Conservation (phyloP, 805 yeast genomes). For the Cyberlindnera amylophila region DNA sequence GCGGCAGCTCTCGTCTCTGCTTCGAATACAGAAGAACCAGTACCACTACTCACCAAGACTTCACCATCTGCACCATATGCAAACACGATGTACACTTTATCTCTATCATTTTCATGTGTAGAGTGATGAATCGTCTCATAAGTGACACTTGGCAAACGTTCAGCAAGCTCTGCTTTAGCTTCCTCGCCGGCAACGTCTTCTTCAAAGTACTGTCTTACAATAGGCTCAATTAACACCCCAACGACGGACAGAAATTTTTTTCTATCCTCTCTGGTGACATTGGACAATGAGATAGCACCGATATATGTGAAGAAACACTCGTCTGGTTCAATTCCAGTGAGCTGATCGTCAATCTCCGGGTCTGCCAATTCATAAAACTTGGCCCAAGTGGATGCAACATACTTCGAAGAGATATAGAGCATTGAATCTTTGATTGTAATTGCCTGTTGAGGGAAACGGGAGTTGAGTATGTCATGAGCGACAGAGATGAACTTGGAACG, state of each 20-base stretch:
- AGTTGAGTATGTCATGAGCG: no score
- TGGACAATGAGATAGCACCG: conserved; percentile 1
- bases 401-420: no score
- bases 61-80: conserved; percentile 1
- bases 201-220: conserved; percentile 2
- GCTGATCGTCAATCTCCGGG: no score
- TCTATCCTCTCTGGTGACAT: not conserved
- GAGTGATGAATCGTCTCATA: not conserved
- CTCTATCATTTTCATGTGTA: not conserved
- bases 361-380: no score
- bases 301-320: conserved; percentile 1
- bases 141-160: not conserved
- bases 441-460: no score
- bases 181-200: not conserved
- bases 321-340: not conserved
- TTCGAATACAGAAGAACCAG: not conserved
- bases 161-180: not conserved
- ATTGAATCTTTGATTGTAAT: no score
- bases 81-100: not conserved
- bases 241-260: not conserved
- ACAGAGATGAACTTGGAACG: no score
- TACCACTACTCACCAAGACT: not conserved
- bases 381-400: no score
- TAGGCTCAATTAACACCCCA: conserved; percentile 1
- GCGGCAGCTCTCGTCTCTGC: conserved; percentile 5